Evolutionary conservation across 2,329 filamentous ascomycete genomes (phyloP).

Genomic region (Rhytidhysteron rufulum): DNA sequence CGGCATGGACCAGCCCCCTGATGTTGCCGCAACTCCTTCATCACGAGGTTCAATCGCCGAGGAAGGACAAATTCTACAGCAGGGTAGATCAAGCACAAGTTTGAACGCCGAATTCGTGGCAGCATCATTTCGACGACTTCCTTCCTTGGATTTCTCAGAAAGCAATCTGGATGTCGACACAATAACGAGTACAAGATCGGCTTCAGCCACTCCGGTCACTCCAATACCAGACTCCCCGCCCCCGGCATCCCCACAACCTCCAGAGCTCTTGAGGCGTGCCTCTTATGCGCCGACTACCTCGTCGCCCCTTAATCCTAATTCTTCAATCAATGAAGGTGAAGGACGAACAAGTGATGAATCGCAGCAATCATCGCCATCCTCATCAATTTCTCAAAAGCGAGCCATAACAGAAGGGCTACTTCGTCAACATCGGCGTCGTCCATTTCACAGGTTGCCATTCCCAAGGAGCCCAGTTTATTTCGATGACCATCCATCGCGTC

Average conservation of each 20-base stretch:
- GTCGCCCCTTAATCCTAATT: slow-evolving; percentile 6
- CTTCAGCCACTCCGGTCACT: no score
- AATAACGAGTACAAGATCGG: no score
- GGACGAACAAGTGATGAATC: slow-evolving; percentile 4
- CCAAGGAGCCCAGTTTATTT: no score
- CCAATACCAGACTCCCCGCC: not conserved
- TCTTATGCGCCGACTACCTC: slow-evolving; percentile 5
- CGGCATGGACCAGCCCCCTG: slow-evolving; percentile 19
- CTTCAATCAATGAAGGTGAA: slow-evolving; percentile 3
- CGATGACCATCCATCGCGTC: no score
- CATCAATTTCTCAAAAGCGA: not conserved
- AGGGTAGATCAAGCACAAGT: slow-evolving; percentile 16
- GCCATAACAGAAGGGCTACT: not conserved
- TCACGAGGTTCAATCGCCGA: slow-evolving; percentile 11
- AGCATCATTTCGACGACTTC: slow-evolving; percentile 12
- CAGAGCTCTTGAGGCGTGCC: not conserved
- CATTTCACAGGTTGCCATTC: slow-evolving; percentile 9
- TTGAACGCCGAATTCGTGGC: slow-evolving; percentile 18
- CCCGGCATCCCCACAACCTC: not conserved
- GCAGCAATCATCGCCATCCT: not conserved
- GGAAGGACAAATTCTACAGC: slow-evolving; percentile 15
- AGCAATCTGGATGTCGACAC: slow-evolving; percentile 6
- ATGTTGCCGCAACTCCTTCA: slow-evolving; percentile 15
- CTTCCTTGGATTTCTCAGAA: slow-evolving; percentile 5
- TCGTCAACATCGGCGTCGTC: no score